Base-by-base conservation (phyloP, 2,329 filamentous ascomycete genomes). In the Claviceps arundinis region DNA sequence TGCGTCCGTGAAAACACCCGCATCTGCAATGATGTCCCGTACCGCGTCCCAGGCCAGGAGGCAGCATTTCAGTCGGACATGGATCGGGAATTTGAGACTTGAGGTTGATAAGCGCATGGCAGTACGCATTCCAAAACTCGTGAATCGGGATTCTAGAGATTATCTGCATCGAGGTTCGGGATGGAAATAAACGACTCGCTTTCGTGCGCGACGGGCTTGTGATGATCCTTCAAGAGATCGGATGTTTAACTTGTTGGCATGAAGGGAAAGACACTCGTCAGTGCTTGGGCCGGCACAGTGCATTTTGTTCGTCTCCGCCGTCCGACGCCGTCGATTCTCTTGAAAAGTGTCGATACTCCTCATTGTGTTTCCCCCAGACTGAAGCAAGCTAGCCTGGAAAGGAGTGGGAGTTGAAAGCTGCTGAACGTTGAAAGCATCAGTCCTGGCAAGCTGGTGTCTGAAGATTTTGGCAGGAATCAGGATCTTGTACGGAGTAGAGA, bases 91-190 rank as follows among this genome's bases (percentile, higher is more conserved):
- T 56, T 54, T 67, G 69, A 19, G 64, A 67, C 26, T 2, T 8
- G 7, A 0, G 67, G 65, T 26, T 26, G 46, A 65, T 62, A 47
- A 69, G 62, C 46, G 68, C 65, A 65, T 81, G 65, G 2, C 79
- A 73, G 57, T 82, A 83, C 14, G 79, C 79, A 2, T 77, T 69
- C 0, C 75, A 81, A 70, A 78, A 83, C 44, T 30, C 71, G 73
- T 1, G 75, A 72, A 22, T 22, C 22, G 22, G 3, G 22, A 22
- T 22, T 50, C 61, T 62, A 52, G 69, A 61, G 47, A 58, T 59
- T 5, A n/a, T 53, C 37, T 40, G 16, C 13, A 14, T 5, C 16
- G 37, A 40, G 37, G 1, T n/a, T 40, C 37, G 4, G 37, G 16
- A 40, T 40, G 37, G 13, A n/a, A 6, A 40, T 40, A 2, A 40